Evolutionary conservation across 257 asterid species (phyloP), one percentile per base, ranked within the genome.

Genomic region (Leonotis leonurus): DNA sequence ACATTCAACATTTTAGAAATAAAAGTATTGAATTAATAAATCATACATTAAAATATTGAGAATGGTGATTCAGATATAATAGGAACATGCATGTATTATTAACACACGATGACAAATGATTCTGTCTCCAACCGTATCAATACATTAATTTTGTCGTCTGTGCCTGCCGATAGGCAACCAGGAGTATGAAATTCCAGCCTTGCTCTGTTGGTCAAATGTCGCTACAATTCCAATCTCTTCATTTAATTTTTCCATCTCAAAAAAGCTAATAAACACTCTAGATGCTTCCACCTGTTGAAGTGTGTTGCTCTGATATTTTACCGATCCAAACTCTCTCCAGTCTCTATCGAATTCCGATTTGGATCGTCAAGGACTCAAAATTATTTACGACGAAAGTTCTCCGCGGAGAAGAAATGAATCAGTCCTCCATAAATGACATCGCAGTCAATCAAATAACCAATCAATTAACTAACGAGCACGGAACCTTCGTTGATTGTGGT

Each of bases 401-500:
- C 22, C 27, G 30, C 35, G 39, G 27, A n/a, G n/a, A 56, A 18
- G 17, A 62, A 41, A 54, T 26, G 39, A 45, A 56, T 67, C 65
- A 40, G 30, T 46, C 52, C 52, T 39, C 14, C 54, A 53, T 3
- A 3, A 25, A 40, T 55, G 48, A 14, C 27, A 3, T 18, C 29
- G 17, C 4, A 41, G 25, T 53, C 8, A 26, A 29, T 55, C 9
- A 16, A 33, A 50, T 18, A 2, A 43, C 14, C 1, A 16, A 45
- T 44, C 30, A 65, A 67, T 65, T 55, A 78, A 63, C 30, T 67
- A 22, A 58, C 13, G 14, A 78, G 75, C 14, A 78, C 75, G 8
- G 89, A 75, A 50, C 86, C 96, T 77, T 88, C 96, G 25, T 79
- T 70, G 43, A 88, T 88, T 6, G 96, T 88, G 50, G 67, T 59